These are phyloP conservation scores for Colletotrichum lentis DNA, from an alignment of 2,329 filamentous ascomycete genomes.

Conservation along the genomic window DNA sequence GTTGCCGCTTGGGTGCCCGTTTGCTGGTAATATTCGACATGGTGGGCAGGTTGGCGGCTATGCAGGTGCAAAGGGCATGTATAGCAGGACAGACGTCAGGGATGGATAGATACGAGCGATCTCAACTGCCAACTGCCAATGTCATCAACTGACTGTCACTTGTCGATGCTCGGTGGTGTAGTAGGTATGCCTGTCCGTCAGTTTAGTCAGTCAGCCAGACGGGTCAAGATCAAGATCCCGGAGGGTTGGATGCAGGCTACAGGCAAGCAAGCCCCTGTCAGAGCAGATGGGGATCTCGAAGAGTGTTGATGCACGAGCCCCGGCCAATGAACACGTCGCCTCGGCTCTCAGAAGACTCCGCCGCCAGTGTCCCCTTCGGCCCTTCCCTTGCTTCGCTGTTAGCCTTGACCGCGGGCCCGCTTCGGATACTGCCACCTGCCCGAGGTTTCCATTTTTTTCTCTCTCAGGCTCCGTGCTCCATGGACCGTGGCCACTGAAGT, in stretches of 20 bases:
- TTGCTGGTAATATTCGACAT: too few species aligned
- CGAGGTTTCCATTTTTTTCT: conserved; percentile 7
- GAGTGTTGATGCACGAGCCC: conserved; percentile 4
- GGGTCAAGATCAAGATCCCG: conserved; percentile 4
- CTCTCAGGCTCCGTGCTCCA: conserved; percentile 13
- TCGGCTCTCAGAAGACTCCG: conserved; percentile 20
- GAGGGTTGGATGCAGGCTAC: neutral
- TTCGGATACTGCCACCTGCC: conserved; percentile 21
- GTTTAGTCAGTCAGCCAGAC: neutral
- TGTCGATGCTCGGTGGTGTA: neutral
- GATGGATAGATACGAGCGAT: neutral
- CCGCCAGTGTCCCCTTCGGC: neutral
- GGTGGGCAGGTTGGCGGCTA: neutral
- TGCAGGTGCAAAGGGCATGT: neutral
- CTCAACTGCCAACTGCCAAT: neutral
- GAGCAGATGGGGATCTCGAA: neutral
- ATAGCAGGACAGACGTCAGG: too few species aligned
- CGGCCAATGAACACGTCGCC: conserved; percentile 9
- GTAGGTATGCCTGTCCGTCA: neutral
- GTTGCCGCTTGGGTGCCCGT: neutral
- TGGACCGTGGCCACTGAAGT: neutral
- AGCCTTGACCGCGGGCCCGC: conserved; percentile 22
- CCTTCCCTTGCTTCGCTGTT: conserved; percentile 17
- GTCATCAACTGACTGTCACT: neutral
- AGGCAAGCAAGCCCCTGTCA: conserved; percentile 33